These are phyloP conservation scores for Diddensiella transvaalensis DNA, from an alignment of 805 yeast species.

Conservation along the genomic window DNA sequence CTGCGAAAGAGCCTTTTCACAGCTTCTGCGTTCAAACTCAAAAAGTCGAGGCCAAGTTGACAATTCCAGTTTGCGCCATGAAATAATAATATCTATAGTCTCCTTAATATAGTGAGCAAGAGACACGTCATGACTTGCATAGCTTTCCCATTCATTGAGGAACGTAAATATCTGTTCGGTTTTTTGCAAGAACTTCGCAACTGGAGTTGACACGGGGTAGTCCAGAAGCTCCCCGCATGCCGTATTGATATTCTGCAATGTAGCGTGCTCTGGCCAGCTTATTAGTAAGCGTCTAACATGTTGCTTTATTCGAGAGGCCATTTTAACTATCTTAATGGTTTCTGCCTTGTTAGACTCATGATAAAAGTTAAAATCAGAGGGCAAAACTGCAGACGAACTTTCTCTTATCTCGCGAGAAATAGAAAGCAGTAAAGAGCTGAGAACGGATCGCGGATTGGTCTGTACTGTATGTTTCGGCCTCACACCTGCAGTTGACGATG, in stretches of 20 bases:
- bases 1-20: slow-evolving; percentile 53
- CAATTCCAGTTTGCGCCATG: slow-evolving; percentile 88
- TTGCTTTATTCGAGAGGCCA: slow-evolving; percentile 44
- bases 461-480: background rate
- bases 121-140: slow-evolving; percentile 76
- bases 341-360: slow-evolving; percentile 58
- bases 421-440: background rate
- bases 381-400: background rate
- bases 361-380: slow-evolving; percentile 54
- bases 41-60: slow-evolving; percentile 81
- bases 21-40: slow-evolving; percentile 50
- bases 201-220: slow-evolving; percentile 63
- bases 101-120: slow-evolving; percentile 52
- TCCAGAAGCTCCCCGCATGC: slow-evolving; percentile 63
- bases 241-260: slow-evolving; percentile 62
- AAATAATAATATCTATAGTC: slow-evolving; percentile 66
- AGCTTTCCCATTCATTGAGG: slow-evolving; percentile 89
- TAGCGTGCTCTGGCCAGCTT: slow-evolving; percentile 96
- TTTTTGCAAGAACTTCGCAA: slow-evolving; percentile 74
- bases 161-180: slow-evolving; percentile 81
- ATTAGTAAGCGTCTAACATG: slow-evolving; percentile 46
- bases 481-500: background rate
- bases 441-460: background rate
- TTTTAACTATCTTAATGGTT: slow-evolving; percentile 52
- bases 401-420: background rate